Base-by-base conservation (phyloP, 768 basidiomycete genomes). In the Tulasnella sp. region DNA sequence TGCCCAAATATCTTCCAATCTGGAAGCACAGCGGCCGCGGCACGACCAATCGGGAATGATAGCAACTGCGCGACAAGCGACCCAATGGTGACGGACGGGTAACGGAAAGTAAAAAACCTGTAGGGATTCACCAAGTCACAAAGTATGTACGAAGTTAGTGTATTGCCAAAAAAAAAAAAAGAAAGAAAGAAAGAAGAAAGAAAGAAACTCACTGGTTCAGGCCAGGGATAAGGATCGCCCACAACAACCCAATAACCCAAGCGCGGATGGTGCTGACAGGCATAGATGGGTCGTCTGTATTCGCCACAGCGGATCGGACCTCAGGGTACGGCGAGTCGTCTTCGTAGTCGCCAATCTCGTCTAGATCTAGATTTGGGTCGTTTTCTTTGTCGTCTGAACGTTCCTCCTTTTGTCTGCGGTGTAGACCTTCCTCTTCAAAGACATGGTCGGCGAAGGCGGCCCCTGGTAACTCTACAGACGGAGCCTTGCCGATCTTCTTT, bases 241-340 rank as follows among this genome's bases (percentile, higher is more conserved):
- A 86, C 32, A 79, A 62, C 13, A 90, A 58, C 50, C 93, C 92
- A 45, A 94, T 74, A 3, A 84, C 71, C 84, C 85, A 87, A 2
- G 81, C 77, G 29, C 87, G 81, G 43, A 89, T 86, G 0, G 88
- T 91, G 72, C 84, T 89, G 59, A 85, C 84, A 1, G 82, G 82
- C 74, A 90, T 86, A 7, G 74, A 71, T 1, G 85, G 81, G 66
- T 91, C 90, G 67, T 93, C 90, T 21, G 82, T 74, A 64, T 83
- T 90, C 9, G 86, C 74, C 9, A 92, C 85, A 11, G 88, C 84
- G 19, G 90, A 88, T 3, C 88, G 81, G 41, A 92, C 90, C 76
- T 93, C 89, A 1, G 90, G 83, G 66, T 91, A 91, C 15, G 88
- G 88, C 1, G 88, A 91, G 32, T 62, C 61, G n/a, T 62, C 61